Evolutionary conservation across 2,329 filamentous ascomycete species (phyloP).

Genomic region (Chrysoporthe cubensis): DNA sequence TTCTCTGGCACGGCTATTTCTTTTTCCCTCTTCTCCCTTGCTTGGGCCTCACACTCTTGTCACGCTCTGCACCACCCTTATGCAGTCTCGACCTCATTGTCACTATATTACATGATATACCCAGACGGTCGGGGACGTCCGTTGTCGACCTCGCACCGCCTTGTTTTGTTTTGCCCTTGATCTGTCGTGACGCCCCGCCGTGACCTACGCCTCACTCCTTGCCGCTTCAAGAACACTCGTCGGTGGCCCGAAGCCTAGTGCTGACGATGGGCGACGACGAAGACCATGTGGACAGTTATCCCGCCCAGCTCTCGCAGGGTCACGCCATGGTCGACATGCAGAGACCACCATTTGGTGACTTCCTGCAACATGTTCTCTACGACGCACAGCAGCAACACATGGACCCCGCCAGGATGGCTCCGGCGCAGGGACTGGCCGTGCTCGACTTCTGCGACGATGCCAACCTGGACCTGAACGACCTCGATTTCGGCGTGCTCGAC

Average conservation of each 20-base stretch:
- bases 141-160: background rate
- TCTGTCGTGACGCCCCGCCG: background rate
- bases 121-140: background rate
- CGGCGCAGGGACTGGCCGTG: constrained; percentile 48
- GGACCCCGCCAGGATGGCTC: constrained; percentile 40
- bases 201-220: background rate
- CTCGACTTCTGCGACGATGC: constrained; percentile 55
- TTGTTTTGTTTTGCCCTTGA: background rate
- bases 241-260: background rate
- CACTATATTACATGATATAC: background rate
- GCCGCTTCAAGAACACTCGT: background rate
- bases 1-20: background rate
- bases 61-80: background rate
- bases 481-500: constrained; percentile 56
- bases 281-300: constrained; percentile 29
- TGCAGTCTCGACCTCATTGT: background rate
- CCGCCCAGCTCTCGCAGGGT: constrained; percentile 13
- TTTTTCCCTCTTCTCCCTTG: background rate
- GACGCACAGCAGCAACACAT: constrained; percentile 41
- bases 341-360: constrained; percentile 52
- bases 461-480: constrained; percentile 55
- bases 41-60: background rate
- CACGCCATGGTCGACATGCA: constrained; percentile 36
- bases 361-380: constrained; percentile 55
- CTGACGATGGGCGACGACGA: constrained; percentile 23